Evolutionary conservation across 352 stramenopile species (phyloP).

Genomic region (Globisporangium recalcitrans): DNA sequence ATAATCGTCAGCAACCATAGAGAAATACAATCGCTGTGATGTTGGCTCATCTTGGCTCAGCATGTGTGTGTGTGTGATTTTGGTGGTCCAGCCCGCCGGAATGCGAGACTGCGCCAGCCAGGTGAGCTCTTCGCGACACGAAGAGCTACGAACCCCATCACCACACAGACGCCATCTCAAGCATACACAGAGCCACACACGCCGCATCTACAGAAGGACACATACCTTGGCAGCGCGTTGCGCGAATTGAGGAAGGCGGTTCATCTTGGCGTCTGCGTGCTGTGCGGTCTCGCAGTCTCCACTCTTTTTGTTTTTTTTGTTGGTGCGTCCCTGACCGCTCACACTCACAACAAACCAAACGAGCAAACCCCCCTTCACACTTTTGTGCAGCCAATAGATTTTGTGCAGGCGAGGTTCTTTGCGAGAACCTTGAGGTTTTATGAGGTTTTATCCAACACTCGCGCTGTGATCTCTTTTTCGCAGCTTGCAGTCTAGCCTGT

Average conservation of each 20-base stretch:
- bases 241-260: slow-evolving; percentile 63
- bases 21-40: slow-evolving; percentile 8
- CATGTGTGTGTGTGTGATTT: slow-evolving; percentile 25
- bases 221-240: slow-evolving; percentile 73
- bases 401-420: slow-evolving; percentile 7
- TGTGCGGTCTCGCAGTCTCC: slow-evolving; percentile 15
- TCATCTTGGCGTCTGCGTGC: slow-evolving; percentile 46
- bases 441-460: slow-evolving; percentile 1
- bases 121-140: not conserved
- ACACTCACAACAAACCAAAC: not conserved
- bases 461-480: too few relatives aligned
- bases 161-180: not conserved
- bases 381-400: not conserved
- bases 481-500: not conserved
- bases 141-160: not conserved
- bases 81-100: slow-evolving; percentile 52
- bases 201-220: not conserved
- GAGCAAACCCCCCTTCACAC: too few relatives aligned
- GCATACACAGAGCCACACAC: slow-evolving; percentile 2
- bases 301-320: slow-evolving; percentile 45
- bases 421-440: not conserved
- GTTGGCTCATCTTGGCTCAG: too few relatives aligned
- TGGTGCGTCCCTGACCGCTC: slow-evolving; percentile 23
- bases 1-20: slow-evolving; percentile 1
- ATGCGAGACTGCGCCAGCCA: not conserved